Conservation (phyloP, 441 rosid species). For the Adansonia madagascariensis region DNA sequence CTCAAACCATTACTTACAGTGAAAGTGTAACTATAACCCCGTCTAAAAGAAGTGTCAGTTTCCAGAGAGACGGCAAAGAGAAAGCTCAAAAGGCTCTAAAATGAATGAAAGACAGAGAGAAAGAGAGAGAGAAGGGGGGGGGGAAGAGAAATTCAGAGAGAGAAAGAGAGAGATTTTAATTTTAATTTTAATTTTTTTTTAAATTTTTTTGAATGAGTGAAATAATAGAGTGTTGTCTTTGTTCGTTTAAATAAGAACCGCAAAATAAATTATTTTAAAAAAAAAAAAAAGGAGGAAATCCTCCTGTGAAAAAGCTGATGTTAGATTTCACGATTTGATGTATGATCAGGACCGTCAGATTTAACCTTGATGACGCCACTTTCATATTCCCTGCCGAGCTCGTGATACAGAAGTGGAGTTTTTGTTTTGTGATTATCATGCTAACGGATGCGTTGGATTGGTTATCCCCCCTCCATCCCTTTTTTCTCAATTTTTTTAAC, state of each 20-base stretch:
- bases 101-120: constrained; percentile 16
- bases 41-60: constrained; percentile 31
- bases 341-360: neutral
- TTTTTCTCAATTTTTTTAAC: neutral
- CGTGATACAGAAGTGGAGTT: neutral
- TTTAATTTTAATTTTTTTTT: neutral
- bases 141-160: no score
- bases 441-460: neutral
- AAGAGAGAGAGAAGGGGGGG: no score
- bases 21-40: constrained; percentile 20
- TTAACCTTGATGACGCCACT: neutral
- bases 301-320: neutral
- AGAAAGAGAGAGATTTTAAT: neutral
- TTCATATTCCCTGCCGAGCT: neutral
- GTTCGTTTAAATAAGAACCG: constrained; percentile 10
- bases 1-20: constrained; percentile 46
- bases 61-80: constrained; percentile 40
- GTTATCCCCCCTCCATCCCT: neutral
- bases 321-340: no score
- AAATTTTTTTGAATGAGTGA: constrained; percentile 1
- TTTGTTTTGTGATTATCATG: neutral
- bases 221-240: constrained; percentile 24
- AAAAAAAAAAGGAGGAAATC: neutral
- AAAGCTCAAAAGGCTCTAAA: constrained; percentile 46
- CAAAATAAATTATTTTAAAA: neutral